Evolutionary conservation across 2,329 filamentous ascomycete genomes (phyloP), one percentile per base, ranked within the genome.

Genomic region (Neofusicoccum laricinum): DNA sequence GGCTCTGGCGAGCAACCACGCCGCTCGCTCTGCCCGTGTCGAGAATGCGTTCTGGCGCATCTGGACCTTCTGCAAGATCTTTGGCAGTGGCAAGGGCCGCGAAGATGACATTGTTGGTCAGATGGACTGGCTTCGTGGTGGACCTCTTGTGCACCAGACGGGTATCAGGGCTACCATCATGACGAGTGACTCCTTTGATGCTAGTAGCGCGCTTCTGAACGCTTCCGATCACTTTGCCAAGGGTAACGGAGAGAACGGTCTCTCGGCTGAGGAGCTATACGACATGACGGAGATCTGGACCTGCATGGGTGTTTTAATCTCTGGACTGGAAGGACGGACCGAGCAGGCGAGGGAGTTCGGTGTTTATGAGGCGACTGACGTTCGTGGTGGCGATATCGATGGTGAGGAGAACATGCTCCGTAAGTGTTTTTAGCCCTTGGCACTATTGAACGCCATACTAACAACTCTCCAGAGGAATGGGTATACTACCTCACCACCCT

Each of bases 251-350:
- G 71, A 71, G 14, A 78, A 75, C 12, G 86, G 86, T 0, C 76
- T 89, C 45, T 81, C 78, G 7, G 79, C 82, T 3, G 79, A 81
- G 62, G 81, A 89, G 68, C 77, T 89, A 10, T 88, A 86, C 67
- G 86, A 88, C 70, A 87, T 89, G 80, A 85, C 81, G 43, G 87
- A 89, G 69, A 79, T 89, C 11, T 89, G 86, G 86, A 86, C 82
- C 10, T 88, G 86, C 69, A 71, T 89, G 45, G 79, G 80, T 19
- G 81, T 83, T 5, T 74, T 89, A 7, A 73, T 89, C 2, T 81
- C 85, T 59, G 81, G 80, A 10, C 82, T 88, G 55, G 81, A 84
- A 64, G 85, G 82, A 1, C 81, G 82, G 61, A 81, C 81, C 32
- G 76, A 78, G 21, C 81, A 86, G 68, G 86, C 86, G 25, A 78